phyloP scores from a whole-genome alignment of 768 basidiomycete genomes.

The Hebeloma cylindrosporum region DNA sequence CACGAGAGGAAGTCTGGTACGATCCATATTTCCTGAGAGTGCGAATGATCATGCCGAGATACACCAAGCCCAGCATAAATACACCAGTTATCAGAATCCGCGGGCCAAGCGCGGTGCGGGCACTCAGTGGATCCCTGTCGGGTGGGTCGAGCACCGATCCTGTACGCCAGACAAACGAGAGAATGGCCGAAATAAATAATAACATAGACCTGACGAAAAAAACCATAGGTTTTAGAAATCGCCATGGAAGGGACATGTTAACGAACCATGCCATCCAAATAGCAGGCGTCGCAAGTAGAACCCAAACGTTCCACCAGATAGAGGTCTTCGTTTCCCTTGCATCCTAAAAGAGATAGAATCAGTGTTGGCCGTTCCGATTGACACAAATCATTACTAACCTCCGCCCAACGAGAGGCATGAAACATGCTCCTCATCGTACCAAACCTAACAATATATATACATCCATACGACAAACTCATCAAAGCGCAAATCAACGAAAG shows the following conservation, averaged over 20 bases:
- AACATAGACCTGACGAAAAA: slow-evolving; percentile 56
- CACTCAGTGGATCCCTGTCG: slow-evolving; percentile 35
- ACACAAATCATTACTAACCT: slow-evolving; percentile 38
- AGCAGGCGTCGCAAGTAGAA: slow-evolving; percentile 49
- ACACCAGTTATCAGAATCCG: slow-evolving; percentile 56
- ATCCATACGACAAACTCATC: slow-evolving; percentile 73
- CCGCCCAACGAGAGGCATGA: slow-evolving; percentile 71
- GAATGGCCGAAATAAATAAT: slow-evolving; percentile 59
- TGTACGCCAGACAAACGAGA: slow-evolving; percentile 71
- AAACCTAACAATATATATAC: slow-evolving; percentile 72
- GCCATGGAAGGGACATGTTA: neutral
- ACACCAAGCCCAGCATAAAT: slow-evolving; percentile 58
- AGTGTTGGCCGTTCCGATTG: neutral
- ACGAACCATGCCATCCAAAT: slow-evolving; percentile 69
- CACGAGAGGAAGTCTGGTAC: slow-evolving; percentile 20
- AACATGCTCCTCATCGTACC: slow-evolving; percentile 72
- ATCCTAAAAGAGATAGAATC: slow-evolving; percentile 41
- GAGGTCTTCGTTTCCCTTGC: slow-evolving; percentile 42
- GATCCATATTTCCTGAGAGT: slow-evolving; percentile 63
- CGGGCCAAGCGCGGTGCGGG: slow-evolving; percentile 44
- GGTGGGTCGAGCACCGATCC: slow-evolving; percentile 46
- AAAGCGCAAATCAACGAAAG: slow-evolving; percentile 65
- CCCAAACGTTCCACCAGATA: slow-evolving; percentile 40
- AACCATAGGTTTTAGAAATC: neutral
- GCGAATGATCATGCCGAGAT: slow-evolving; percentile 58